Base-by-base conservation (phyloP, 257 asterid species). In the Datura wrightii region DNA sequence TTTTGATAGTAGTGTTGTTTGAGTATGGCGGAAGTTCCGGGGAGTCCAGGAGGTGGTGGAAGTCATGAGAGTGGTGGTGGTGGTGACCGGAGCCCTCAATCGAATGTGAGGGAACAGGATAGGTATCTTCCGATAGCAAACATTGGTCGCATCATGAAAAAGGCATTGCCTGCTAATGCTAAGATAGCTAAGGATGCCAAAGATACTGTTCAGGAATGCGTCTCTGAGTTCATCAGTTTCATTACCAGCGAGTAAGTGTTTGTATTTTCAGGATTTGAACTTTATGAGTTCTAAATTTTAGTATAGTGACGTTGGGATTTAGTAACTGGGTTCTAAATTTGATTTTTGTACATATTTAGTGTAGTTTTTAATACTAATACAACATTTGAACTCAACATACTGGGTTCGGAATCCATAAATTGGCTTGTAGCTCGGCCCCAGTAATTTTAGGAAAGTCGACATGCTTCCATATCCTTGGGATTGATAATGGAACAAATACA, bases 171-270 rank as follows among this genome's bases (percentile, higher is more conserved):
- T 53, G 83, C 94, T 9, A 93, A 93, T 56, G 97, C 93, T 6
- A 93, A 92, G 89, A 92, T 93, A 60, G 92, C 93, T 11, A 92
- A 91, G 89, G 97, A 93, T 2, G 92, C 97, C 2, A 93, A 93
- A 89, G 97, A 93, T 78, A 90, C 94, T 55, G 97, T 92, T 80
- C 95, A 92, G 88, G 97, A 93, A 86, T 93, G 97, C 82, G 97
- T 90, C 7, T 92, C 97, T 4, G 97, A 93, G 89, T 93, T 93
- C 87, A 92, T 93, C 87, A 89, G 95, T 84, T 93, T 93, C 89
- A 65, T 93, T 84, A 93, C 97, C 71, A 93, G 95, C 94, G 95
- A 93, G 98, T 94, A 91, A 10, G 89, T 74, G 59, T 39, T 39
- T 39, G 4, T 39, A 4, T 39, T 39, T 39, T 39, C 3, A 39